Percentiles rank a stretch among this genome's conserved stretches.
Evolutionary conservation across 345 rosid species (phyloP).

Genomic region (Eucalyptus leucophloia): DNA sequence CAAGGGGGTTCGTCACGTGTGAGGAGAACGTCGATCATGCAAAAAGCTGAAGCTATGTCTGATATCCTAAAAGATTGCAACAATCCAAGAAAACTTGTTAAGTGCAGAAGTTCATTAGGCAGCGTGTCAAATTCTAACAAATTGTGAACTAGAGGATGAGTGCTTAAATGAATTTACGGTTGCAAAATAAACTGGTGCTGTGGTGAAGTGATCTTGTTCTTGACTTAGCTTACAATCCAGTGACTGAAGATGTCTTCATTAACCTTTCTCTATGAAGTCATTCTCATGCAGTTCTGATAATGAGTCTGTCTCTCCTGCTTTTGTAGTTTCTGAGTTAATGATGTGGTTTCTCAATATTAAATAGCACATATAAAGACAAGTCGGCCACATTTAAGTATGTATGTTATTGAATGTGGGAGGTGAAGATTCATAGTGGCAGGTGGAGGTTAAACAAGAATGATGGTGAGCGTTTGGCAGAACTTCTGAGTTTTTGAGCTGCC

Average conservation of each 20-base stretch:
- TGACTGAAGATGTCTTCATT: neutral
- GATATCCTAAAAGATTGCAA: slow-evolving; percentile 49
- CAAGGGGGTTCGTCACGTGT: slow-evolving; percentile 14
- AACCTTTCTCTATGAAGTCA: neutral
- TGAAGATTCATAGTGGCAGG: neutral
- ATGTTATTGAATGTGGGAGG: neutral
- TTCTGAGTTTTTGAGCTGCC: neutral
- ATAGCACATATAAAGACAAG: neutral
- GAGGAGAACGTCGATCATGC: slow-evolving; percentile 42
- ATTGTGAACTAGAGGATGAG: neutral
- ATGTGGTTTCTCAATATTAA: neutral
- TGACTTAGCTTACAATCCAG: neutral
- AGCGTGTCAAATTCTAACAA: slow-evolving; percentile 5
- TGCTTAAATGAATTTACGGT: neutral
- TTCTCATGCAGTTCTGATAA: neutral
- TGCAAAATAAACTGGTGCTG: neutral
- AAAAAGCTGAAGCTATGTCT: slow-evolving; percentile 80
- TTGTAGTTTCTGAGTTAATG: neutral
- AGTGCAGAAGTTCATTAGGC: slow-evolving; percentile 19
- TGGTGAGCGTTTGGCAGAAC: neutral
- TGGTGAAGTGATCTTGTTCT: neutral
- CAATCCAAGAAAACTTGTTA: slow-evolving; percentile 47
- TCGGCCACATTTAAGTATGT: neutral
- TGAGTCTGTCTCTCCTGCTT: neutral
- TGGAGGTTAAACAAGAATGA: neutral